Percentiles rank a stretch among this genome's conserved stretches.
These are phyloP conservation scores for Skeletonema costatum DNA, from an alignment of 108 stramenopile genomes.

Conservation along the genomic window DNA sequence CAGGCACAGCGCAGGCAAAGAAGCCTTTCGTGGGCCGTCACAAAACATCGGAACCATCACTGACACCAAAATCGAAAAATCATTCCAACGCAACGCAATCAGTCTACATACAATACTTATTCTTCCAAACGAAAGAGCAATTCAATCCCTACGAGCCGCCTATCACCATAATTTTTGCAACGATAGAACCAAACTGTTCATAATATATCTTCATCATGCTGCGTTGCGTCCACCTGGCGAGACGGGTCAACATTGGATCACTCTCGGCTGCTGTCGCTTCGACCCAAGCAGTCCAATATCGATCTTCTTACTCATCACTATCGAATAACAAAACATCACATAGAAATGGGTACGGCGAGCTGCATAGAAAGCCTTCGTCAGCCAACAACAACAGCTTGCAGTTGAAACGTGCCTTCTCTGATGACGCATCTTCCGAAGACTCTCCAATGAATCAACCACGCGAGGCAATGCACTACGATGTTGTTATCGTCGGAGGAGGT, in stretches of 20 bases:
- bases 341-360: not conserved
- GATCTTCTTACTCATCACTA: not conserved
- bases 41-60: not conserved
- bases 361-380: not conserved
- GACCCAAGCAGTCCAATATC: not conserved
- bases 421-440: not conserved
- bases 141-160: not conserved
- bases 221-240: not conserved
- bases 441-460: constrained; percentile 49
- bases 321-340: not conserved
- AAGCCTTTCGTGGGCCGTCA: no score
- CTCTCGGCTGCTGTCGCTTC: constrained; percentile 1
- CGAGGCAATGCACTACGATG: constrained; percentile 90
- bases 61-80: not conserved
- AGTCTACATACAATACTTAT: no score
- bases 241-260: not conserved
- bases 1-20: no score
- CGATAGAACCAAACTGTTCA: not conserved
- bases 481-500: constrained; percentile 88
- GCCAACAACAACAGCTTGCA: not conserved
- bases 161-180: not conserved
- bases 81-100: no score
- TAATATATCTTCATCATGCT: not conserved
- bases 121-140: not conserved
- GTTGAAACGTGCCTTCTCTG: constrained; percentile 1